Base-by-base conservation (phyloP, 2,329 filamentous ascomycete genomes). In the Colletotrichum aenigma region DNA sequence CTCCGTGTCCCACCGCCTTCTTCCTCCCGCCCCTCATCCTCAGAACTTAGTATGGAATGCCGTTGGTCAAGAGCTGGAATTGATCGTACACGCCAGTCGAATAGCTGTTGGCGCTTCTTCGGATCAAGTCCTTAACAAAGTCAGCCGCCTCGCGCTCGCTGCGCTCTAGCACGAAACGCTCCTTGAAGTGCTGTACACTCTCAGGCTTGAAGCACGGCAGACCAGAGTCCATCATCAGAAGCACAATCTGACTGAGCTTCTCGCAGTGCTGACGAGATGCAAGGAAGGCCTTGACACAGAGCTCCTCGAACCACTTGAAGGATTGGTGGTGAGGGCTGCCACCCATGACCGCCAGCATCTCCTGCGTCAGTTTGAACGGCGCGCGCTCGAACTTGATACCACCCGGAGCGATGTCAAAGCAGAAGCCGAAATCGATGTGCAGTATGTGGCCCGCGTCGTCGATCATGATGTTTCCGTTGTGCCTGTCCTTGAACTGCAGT, bases 381-480 rank as follows among this genome's bases (percentile, higher is more conserved):
- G 97, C 97, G 28, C 97, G 94, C 88, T 99, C 97, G 82, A 99
- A 99, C 80, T 96, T 96, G 81, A 99, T 96, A 76, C 97, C 97
- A 64, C 97, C 97, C 0, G 97, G 97, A 2, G 96, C 97, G 80
- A 99, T 98, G 82, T 99, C 97, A 86, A 99, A 99, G 87, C 96
- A 98, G 90, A 99, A 99, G 12, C 97, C 97, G 82, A 99, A 99
- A 84, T 99, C 97, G 79, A 99, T 98, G 87, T 99, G 97, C 70
- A 99, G 91, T 81, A 99, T 98, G 85, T 99, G 97, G 6, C 97
- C 97, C 1, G 94, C 95, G 81, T 98, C 96, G 84, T 99, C 96
- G 78, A 99, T 93, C 97, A 99, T 99, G 88, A 99, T 99, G 88
- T 99, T 99, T 77, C 97, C 97, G 84, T 99, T 99, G 87, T 99